phyloP scores from a whole-genome alignment of 805 yeast genomes.

The Zygosaccharomyces rouxii region DNA sequence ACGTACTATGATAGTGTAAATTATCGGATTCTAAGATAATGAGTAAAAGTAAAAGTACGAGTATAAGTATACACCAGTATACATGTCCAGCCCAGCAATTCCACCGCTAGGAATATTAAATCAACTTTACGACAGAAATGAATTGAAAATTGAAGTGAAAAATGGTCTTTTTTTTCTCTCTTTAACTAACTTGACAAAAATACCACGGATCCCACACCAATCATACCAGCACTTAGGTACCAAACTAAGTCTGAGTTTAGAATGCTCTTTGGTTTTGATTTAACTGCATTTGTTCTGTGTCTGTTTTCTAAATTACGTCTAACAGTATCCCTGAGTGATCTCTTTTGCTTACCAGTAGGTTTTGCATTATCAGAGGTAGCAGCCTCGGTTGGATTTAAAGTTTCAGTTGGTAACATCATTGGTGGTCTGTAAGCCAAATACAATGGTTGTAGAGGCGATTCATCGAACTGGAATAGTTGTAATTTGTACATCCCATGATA shows the following conservation, averaged over 20 bases:
- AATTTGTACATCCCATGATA: constrained; percentile 83
- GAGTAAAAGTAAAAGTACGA: not conserved
- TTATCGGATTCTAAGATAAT: not conserved
- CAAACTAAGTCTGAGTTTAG: constrained; percentile 22
- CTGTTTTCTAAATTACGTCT: constrained; percentile 76
- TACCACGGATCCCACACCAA: constrained; percentile 29
- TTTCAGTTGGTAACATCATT: constrained; percentile 88
- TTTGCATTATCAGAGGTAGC: constrained; percentile 35
- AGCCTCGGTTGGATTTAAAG: constrained; percentile 77
- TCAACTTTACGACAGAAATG: not conserved
- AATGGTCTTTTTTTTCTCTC: not conserved
- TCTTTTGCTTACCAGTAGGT: constrained; percentile 33
- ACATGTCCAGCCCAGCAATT: constrained; percentile 6
- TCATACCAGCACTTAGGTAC: constrained; percentile 26
- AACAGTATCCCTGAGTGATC: constrained; percentile 42
- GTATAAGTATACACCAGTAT: constrained; percentile 6
- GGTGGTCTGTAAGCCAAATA: constrained; percentile 93
- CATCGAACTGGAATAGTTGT: constrained; percentile 71
- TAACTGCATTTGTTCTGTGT: constrained; percentile 68
- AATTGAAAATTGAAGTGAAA: not conserved
- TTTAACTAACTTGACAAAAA: constrained; percentile 21
- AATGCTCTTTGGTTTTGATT: constrained; percentile 14
- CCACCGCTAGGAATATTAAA: not conserved
- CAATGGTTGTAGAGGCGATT: constrained; percentile 77
- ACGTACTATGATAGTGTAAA: not conserved